phyloP scores from a whole-genome alignment of 2,329 filamentous ascomycete genomes.

The Seiridium cupressi region DNA sequence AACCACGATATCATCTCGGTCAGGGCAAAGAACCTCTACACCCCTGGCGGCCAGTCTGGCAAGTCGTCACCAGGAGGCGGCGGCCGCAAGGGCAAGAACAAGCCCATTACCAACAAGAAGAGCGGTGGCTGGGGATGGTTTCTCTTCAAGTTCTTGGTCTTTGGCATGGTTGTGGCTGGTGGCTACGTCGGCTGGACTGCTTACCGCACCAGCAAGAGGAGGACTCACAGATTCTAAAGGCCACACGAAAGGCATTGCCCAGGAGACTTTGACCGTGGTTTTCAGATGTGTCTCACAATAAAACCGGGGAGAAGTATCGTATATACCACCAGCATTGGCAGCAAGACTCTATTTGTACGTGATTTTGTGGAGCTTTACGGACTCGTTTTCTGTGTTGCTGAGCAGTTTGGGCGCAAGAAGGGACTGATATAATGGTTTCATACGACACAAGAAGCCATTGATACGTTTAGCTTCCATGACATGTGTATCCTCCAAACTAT shows the following conservation, averaged over 20 bases:
- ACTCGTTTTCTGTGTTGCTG: not conserved
- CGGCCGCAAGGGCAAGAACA: slow-evolving; percentile 35
- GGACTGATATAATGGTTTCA: no score
- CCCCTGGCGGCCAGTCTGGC: slow-evolving; percentile 46
- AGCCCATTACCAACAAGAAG: slow-evolving; percentile 34
- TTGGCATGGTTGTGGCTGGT: slow-evolving; percentile 67
- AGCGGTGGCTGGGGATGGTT: slow-evolving; percentile 59
- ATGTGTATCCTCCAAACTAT: no score
- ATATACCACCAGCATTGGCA: slow-evolving; percentile 5
- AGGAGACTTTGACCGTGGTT: not conserved
- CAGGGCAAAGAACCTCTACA: slow-evolving; percentile 85
- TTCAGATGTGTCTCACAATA: not conserved
- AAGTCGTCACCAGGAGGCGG: slow-evolving; percentile 34
- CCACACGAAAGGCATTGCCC: not conserved
- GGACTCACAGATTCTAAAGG: slow-evolving; percentile 55
- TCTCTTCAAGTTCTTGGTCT: slow-evolving; percentile 79
- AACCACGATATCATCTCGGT: slow-evolving; percentile 96
- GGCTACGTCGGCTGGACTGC: slow-evolving; percentile 84
- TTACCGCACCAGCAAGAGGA: slow-evolving; percentile 67
- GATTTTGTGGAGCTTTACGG: not conserved
- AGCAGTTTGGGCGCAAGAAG: not conserved
- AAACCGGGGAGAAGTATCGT: slow-evolving; percentile 1
- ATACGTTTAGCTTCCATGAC: not conserved
- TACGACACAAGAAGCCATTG: no score
- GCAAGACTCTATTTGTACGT: not conserved